Conservation (phyloP, 2,329 filamentous ascomycete genomes). For the Fusarium caatingaense region DNA sequence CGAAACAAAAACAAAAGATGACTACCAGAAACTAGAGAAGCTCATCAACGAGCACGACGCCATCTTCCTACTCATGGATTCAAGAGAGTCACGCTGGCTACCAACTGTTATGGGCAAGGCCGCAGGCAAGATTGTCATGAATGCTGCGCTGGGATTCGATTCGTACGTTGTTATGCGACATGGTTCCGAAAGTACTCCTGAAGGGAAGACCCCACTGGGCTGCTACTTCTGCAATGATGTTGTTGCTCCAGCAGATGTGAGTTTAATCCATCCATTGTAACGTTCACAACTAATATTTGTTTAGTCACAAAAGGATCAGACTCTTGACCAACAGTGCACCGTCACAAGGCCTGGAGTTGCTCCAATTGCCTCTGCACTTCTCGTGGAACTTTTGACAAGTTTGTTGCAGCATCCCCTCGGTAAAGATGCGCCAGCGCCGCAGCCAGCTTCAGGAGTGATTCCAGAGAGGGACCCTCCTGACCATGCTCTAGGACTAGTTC, state of each 20-base stretch:
- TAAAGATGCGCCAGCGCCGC: conserved; percentile 69
- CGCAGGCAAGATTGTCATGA: conserved; percentile 93
- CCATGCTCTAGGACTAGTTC: conserved; percentile 75
- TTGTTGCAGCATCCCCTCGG: conserved; percentile 86
- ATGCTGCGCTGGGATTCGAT: conserved; percentile 95
- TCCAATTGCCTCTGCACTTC: conserved; percentile 87
- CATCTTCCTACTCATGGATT: conserved; percentile 97
- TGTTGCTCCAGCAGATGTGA: conserved; percentile 90
- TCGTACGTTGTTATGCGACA: conserved; percentile 98
- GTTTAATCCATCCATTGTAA: conserved; percentile 52
- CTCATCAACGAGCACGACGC: conserved; percentile 89
- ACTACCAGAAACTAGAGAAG: conserved; percentile 79
- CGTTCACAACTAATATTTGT: conserved; percentile 8
- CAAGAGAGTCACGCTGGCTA: conserved; percentile 92
- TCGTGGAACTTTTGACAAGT: conserved; percentile 90
- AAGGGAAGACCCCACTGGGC: conserved; percentile 76
- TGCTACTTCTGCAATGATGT: conserved; percentile 99
- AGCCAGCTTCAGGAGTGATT: conserved; percentile 51
- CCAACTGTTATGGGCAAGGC: conserved; percentile 97
- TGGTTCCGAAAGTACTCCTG: conserved; percentile 71
- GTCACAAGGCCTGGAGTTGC: conserved; percentile 94
- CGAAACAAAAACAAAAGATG: conserved; percentile 72
- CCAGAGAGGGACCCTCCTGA: conserved; percentile 67
- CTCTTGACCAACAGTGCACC: conserved; percentile 97
- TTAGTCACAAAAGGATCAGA: conserved; percentile 92